phyloP scores from a whole-genome alignment of 345 rosid species.

The Iberis pinnata region DNA sequence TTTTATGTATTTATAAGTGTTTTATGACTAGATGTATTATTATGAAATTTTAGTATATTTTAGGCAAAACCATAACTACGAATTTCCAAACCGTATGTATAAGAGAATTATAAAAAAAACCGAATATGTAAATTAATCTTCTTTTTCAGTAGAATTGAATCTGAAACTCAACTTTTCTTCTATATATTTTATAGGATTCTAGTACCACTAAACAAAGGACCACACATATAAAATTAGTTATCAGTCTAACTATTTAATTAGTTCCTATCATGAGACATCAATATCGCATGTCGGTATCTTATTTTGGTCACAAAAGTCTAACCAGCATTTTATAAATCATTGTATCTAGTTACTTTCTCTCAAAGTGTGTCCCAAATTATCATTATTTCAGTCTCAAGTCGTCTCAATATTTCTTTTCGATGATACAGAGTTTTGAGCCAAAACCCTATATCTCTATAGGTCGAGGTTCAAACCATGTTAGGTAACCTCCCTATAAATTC shows the following conservation, averaged over 20 bases:
- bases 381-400: not conserved
- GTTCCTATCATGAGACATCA: constrained; percentile 11
- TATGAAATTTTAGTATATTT: not conserved
- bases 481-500: too few relatives aligned
- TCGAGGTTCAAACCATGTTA: too few relatives aligned
- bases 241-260: not conserved
- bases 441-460: too few relatives aligned
- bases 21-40: too few relatives aligned
- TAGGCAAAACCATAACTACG: not conserved
- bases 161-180: too few relatives aligned
- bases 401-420: not conserved
- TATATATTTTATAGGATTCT: too few relatives aligned
- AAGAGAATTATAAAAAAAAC: constrained; percentile 1
- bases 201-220: too few relatives aligned
- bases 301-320: constrained; percentile 17
- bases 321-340: constrained; percentile 14
- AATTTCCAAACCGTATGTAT: too few relatives aligned
- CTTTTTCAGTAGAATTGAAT: too few relatives aligned
- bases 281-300: constrained; percentile 16
- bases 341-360: constrained; percentile 2
- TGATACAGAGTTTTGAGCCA: too few relatives aligned
- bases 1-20: too few relatives aligned
- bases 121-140: constrained; percentile 6
- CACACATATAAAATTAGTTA: too few relatives aligned
- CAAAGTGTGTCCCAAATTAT: not conserved